Conservation (phyloP, 1,284 basidiomycete genomes). For the Ceratorhiza oryzae-sativae region DNA sequence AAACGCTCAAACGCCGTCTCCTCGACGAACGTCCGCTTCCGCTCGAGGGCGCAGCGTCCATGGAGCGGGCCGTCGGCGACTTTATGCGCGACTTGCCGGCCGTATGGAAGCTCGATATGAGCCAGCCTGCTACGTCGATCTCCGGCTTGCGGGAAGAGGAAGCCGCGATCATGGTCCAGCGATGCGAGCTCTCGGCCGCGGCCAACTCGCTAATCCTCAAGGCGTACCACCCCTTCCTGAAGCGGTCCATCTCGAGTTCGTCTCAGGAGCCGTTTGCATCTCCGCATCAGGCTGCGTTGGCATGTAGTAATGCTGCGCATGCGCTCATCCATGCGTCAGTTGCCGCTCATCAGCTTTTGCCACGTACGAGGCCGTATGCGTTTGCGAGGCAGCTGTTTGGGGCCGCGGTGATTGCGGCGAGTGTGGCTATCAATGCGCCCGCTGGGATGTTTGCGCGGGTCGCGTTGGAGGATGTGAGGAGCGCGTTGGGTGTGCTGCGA, state of each 20-base stretch:
- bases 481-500: constrained; percentile 61
- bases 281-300: constrained; percentile 60
- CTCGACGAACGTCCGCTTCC: constrained; percentile 42
- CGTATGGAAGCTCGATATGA: constrained; percentile 42
- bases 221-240: constrained; percentile 71
- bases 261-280: constrained; percentile 39
- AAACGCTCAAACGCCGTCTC: constrained; percentile 55
- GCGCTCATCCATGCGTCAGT: constrained; percentile 60
- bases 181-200: constrained; percentile 65
- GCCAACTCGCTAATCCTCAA: constrained; percentile 67
- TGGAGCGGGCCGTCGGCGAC: constrained; percentile 62
- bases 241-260: constrained; percentile 46
- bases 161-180: constrained; percentile 55
- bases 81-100: constrained; percentile 63
- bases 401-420: constrained; percentile 66
- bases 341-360: constrained; percentile 46
- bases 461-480: constrained; percentile 59
- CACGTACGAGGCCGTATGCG: constrained; percentile 57
- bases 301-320: constrained; percentile 67
- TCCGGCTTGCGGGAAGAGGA: constrained; percentile 47
- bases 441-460: constrained; percentile 56
- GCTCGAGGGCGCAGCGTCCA: constrained; percentile 63
- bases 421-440: constrained; percentile 63
- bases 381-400: constrained; percentile 67
- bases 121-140: constrained; percentile 45